phyloP scores from a whole-genome alignment of 768 basidiomycete genomes.

The Tulasnella sp. region DNA sequence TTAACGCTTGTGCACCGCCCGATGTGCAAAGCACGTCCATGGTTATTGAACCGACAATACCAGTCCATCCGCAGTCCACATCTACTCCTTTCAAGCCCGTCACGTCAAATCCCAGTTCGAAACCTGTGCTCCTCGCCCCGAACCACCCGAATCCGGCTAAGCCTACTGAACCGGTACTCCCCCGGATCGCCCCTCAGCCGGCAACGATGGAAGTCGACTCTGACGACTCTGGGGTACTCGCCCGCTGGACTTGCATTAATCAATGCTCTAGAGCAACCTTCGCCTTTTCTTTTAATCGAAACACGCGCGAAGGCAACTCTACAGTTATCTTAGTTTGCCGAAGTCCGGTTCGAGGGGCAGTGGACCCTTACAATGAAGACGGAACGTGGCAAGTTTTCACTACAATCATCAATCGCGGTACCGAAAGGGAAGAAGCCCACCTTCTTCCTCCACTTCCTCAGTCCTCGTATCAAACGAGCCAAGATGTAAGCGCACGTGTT shows the following conservation, averaged over 20 bases:
- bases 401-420: background rate
- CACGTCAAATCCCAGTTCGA: background rate
- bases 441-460: background rate
- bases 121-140: background rate
- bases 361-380: background rate
- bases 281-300: background rate
- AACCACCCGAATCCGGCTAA: background rate
- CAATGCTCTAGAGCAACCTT: background rate
- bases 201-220: background rate
- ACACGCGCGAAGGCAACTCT: background rate
- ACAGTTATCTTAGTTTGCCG: background rate
- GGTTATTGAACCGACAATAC: background rate
- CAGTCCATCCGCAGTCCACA: background rate
- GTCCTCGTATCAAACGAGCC: background rate
- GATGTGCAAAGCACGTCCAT: background rate
- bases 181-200: background rate
- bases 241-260: background rate
- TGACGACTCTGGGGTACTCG: background rate
- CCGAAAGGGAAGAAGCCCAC: background rate
- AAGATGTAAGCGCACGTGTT: background rate
- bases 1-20: background rate
- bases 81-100: background rate
- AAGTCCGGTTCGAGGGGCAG: background rate
- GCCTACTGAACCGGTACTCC: no score
- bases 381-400: conserved; percentile 2